Evolutionary conservation across 805 yeast species (phyloP).

Genomic region (Yamadazyma tumulicola): DNA sequence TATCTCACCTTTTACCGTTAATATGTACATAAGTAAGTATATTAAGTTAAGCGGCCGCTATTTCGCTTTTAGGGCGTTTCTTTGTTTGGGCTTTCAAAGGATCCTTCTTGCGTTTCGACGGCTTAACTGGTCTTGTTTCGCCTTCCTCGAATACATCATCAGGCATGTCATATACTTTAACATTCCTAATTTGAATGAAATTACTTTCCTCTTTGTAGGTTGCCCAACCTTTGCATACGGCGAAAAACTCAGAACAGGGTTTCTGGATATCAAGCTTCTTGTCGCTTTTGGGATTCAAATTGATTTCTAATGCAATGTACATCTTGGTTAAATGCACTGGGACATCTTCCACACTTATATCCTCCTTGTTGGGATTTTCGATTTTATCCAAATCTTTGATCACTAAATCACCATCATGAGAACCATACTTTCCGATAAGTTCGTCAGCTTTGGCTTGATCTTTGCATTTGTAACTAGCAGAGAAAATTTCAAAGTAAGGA

Average conservation of each 20-base stretch:
- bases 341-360: conserved; percentile 2
- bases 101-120: conserved; percentile 24
- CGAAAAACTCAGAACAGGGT: conserved; percentile 88
- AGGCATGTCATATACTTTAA: conserved; percentile 72
- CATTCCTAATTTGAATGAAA: conserved; percentile 63
- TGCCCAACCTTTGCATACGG: conserved; percentile 70
- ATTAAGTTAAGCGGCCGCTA: too few species aligned
- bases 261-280: conserved; percentile 73
- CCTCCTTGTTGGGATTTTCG: conserved; percentile 6
- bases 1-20: too few species aligned
- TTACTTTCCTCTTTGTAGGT: conserved; percentile 59
- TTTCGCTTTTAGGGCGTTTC: conserved; percentile 1
- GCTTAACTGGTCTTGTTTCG: conserved; percentile 68
- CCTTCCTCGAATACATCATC: conserved; percentile 74
- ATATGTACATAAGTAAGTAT: too few species aligned
- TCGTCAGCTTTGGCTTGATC: conserved; percentile 12
- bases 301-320: conserved; percentile 71
- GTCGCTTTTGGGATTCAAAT: conserved; percentile 42
- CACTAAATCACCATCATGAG: conserved; percentile 7
- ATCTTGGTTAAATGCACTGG: conserved; percentile 59
- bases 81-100: conserved; percentile 1
- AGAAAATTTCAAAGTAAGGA: conserved; percentile 78
- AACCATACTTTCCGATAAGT: conserved; percentile 1
- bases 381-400: conserved; percentile 1
- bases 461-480: conserved; percentile 45